phyloP scores from a whole-genome alignment of 805 yeast species.

The Metschnikowia cubensis region DNA sequence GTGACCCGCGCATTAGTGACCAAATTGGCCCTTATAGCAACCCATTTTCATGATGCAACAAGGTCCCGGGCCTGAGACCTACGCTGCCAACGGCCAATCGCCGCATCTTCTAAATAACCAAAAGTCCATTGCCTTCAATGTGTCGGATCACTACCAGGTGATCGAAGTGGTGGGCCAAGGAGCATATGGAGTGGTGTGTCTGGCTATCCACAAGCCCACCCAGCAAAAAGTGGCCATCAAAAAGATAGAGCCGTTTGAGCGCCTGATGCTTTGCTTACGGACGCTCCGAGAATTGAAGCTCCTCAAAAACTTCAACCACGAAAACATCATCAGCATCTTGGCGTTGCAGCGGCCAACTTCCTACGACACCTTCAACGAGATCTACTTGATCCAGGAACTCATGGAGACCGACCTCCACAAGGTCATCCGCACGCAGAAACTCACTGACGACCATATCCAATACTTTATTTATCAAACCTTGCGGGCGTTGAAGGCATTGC shows the following conservation, averaged over 20 bases:
- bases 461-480: slow-evolving; percentile 89
- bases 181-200: slow-evolving; percentile 91
- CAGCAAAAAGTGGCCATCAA: slow-evolving; percentile 92
- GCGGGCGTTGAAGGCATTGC: slow-evolving; percentile 85
- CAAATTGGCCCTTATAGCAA: neutral
- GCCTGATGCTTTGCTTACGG: slow-evolving; percentile 82
- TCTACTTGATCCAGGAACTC: slow-evolving; percentile 80
- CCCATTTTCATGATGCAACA: slow-evolving; percentile 1
- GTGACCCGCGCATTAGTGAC: neutral
- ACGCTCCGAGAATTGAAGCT: slow-evolving; percentile 87
- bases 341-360: slow-evolving; percentile 84
- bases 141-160: slow-evolving; percentile 81
- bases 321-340: slow-evolving; percentile 83
- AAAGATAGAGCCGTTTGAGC: slow-evolving; percentile 87
- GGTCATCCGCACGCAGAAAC: slow-evolving; percentile 73
- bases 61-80: slow-evolving; percentile 1
- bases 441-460: slow-evolving; percentile 91
- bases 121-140: slow-evolving; percentile 61
- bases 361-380: slow-evolving; percentile 77
- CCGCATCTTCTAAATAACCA: slow-evolving; percentile 7
- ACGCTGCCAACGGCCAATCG: neutral
- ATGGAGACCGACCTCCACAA: slow-evolving; percentile 87
- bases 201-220: slow-evolving; percentile 82
- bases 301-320: slow-evolving; percentile 86
- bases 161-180: slow-evolving; percentile 90